These are phyloP conservation scores for Ilex asprella DNA, from an alignment of 257 asterid species.

Conservation along the genomic window DNA sequence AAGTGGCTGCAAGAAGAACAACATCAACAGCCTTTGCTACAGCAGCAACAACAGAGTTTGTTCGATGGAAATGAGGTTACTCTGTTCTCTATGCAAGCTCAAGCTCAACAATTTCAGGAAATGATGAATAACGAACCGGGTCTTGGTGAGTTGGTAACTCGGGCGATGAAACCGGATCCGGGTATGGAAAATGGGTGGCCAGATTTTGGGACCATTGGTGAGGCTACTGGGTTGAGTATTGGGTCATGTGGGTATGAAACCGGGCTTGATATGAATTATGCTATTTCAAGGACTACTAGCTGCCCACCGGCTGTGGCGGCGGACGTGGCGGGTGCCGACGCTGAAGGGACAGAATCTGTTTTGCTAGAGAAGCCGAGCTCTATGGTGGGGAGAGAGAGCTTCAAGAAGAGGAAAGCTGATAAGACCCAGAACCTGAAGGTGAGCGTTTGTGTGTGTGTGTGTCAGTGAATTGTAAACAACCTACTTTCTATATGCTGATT, in stretches of 20 bases:
- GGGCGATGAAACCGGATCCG: constrained; percentile 52
- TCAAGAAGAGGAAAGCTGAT: constrained; percentile 60
- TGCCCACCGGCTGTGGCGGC: constrained; percentile 46
- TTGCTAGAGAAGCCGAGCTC: constrained; percentile 20
- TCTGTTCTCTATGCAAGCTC: constrained; percentile 9
- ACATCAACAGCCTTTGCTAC: constrained; percentile 15
- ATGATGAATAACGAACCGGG: constrained; percentile 31
- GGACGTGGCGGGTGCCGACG: constrained; percentile 10
- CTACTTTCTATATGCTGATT: too few relatives aligned
- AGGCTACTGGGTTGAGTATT: constrained; percentile 9
- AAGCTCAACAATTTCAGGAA: constrained; percentile 20
- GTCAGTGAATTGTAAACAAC: too few relatives aligned
- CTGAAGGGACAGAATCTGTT: constrained; percentile 23
- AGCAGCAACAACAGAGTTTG: constrained; percentile 16
- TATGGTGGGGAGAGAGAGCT: constrained; percentile 32
- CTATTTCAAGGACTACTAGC: constrained; percentile 47
- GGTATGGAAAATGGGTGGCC: constrained; percentile 21
- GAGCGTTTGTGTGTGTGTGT: background rate
- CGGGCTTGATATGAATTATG: constrained; percentile 22
- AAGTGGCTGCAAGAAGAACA: constrained; percentile 48
- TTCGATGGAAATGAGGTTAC: constrained; percentile 22
- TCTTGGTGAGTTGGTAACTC: constrained; percentile 27
- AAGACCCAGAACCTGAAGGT: constrained; percentile 42
- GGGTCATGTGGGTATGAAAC: constrained; percentile 18
- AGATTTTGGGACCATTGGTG: constrained; percentile 17